Evolutionary conservation across 164 flowering plant species (phyloP), one percentile per base, ranked within the genome.

Genomic region (Akebia trifoliata): DNA sequence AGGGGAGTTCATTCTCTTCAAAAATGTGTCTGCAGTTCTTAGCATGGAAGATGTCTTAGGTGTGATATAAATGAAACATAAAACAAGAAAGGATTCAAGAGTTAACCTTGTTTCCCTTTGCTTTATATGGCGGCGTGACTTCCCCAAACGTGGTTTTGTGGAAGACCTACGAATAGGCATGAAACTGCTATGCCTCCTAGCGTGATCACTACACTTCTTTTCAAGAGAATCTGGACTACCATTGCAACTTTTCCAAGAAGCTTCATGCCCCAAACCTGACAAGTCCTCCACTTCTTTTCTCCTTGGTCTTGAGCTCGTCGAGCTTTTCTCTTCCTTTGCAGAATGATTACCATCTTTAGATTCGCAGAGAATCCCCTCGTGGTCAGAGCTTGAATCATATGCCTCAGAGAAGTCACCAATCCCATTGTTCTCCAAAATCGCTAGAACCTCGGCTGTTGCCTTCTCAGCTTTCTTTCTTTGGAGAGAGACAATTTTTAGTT

Each of bases 391-490:
- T 10, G 89, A 83, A 66, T 83, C 79, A 66, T 53, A 73, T 57
- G 51, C 68, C 57, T 83, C 94, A 22, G 84, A 82, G 22, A 70
- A 31, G 26, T 92, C 95, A 74, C 74, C 66, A 11, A 79, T 28
- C 30, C 83, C 92, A 66, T 74, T 71, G 56, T 58, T 74, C 57
- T 81, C 86, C 59, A 88, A 66, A 57, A 88, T 77, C 31, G 92
- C 76, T 63, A 88, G 83, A 68, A 92, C 84, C 71, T 79, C 86
- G 32, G 66, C 74, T 30, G 95, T 75, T 45, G 98, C 95, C 69
- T 79, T 82, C 71, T 86, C 95, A 40, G 95, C 95, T 60, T 72
- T 84, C 75, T 74, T 84, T 57, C 91, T 84, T 55, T 84, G 92
- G 30, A 78, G 69, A 63, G 83, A 66, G 28, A 81, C 90, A 70